phyloP scores from a whole-genome alignment of 2,329 filamentous ascomycete genomes.

The Penicillium sp. region DNA sequence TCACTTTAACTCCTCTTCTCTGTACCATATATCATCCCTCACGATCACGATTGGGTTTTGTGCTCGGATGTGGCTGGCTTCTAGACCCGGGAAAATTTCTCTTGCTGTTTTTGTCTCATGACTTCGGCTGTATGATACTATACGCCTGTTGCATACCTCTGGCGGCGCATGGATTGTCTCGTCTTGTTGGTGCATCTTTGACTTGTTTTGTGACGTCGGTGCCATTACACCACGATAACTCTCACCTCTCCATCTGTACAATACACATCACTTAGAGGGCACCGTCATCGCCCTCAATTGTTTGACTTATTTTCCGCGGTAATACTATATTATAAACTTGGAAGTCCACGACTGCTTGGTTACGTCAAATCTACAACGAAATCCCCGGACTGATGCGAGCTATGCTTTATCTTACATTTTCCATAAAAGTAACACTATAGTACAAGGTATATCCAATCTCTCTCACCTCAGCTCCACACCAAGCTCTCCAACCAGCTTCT shows the following conservation, averaged over 20 bases:
- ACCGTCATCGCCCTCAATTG: slow-evolving; percentile 11
- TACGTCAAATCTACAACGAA: background rate
- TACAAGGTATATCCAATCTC: slow-evolving; percentile 14
- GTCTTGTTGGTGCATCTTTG: slow-evolving; percentile 23
- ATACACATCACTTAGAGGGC: slow-evolving; percentile 24
- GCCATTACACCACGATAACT: slow-evolving; percentile 21
- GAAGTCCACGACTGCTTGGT: background rate
- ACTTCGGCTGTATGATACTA: slow-evolving; percentile 39
- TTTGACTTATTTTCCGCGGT: slow-evolving; percentile 6
- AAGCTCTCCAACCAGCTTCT: slow-evolving; percentile 67
- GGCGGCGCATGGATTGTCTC: slow-evolving; percentile 34
- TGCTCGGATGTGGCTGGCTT: slow-evolving; percentile 24
- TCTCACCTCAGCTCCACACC: slow-evolving; percentile 75
- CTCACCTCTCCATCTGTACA: slow-evolving; percentile 40
- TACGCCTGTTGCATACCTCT: slow-evolving; percentile 34
- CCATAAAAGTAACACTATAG: slow-evolving; percentile 10
- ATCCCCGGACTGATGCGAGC: background rate
- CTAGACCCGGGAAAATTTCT: slow-evolving; percentile 23
- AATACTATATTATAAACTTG: background rate
- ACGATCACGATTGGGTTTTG: slow-evolving; percentile 30
- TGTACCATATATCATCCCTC: slow-evolving; percentile 40
- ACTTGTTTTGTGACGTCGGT: slow-evolving; percentile 22
- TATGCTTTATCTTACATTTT: slow-evolving; percentile 20
- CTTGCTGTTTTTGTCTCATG: slow-evolving; percentile 29
- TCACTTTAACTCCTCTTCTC: slow-evolving; percentile 17